These are phyloP conservation scores for Thalia dealbata DNA, from an alignment of 176 grass and related monocot species.

Conservation along the genomic window DNA sequence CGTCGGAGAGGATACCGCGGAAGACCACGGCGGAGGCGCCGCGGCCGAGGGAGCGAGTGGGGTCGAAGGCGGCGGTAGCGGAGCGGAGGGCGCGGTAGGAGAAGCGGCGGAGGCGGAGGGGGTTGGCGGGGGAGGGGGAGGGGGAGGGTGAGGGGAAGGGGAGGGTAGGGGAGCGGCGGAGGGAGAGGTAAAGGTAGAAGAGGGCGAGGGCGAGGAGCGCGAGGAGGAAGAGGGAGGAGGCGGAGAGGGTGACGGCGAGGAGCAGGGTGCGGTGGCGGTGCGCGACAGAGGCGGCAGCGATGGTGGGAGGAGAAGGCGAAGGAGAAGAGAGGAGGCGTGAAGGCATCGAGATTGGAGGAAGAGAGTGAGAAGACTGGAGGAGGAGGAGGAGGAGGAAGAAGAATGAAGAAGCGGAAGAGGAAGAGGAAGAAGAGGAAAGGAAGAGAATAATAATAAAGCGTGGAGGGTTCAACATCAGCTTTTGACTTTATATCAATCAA, in stretches of 20 bases:
- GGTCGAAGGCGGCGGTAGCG: conserved; percentile 44
- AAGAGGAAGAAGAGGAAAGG: neutral
- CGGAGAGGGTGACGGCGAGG: neutral
- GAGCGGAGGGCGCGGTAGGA: conserved; percentile 13
- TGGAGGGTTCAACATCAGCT: too few species aligned
- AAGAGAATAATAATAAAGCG: neutral
- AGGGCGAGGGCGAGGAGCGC: conserved; percentile 2
- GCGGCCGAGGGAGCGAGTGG: conserved; percentile 50
- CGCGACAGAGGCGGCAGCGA: neutral
- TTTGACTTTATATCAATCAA: too few species aligned
- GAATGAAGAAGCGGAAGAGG: neutral
- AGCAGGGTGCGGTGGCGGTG: neutral
- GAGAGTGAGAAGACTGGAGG: neutral
- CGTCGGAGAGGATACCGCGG: conserved; percentile 39
- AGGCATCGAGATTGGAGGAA: neutral
- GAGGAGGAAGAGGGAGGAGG: neutral
- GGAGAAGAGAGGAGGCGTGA: neutral
- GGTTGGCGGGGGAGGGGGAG: neutral
- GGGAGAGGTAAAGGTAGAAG: neutral
- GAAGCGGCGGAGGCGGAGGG: conserved; percentile 26
- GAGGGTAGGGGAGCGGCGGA: neutral
- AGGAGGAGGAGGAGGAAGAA: neutral
- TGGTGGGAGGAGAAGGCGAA: neutral
- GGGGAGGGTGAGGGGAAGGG: neutral
- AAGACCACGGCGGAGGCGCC: conserved; percentile 55